phyloP scores from a whole-genome alignment of 768 basidiomycete species.

The Leccinum olivaceopallidum region DNA sequence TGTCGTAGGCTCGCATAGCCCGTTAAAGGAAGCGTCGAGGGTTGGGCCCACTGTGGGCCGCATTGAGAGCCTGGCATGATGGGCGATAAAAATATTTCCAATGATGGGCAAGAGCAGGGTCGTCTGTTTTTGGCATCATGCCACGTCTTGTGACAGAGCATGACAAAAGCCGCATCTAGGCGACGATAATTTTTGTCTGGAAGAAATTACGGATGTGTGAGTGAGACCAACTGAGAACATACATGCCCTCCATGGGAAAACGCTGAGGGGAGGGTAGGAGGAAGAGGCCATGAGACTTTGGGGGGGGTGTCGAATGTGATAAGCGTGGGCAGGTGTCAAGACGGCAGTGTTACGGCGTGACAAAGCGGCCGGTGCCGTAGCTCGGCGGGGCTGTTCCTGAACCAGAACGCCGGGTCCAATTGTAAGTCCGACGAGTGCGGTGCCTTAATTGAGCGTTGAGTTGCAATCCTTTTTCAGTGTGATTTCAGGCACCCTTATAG shows the following conservation, averaged over 20 bases:
- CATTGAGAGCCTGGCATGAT: neutral
- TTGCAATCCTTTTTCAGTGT: slow-evolving; percentile 32
- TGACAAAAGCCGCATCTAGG: neutral
- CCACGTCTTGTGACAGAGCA: neutral
- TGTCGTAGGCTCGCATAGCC: neutral
- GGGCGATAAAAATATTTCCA: neutral
- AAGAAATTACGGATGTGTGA: neutral
- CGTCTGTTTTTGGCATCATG: slow-evolving; percentile 2
- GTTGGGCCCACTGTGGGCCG: neutral
- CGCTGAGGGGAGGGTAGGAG: neutral
- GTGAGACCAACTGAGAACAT: neutral
- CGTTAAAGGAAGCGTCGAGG: neutral
- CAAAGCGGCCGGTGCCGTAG: slow-evolving; percentile 36
- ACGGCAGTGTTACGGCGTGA: slow-evolving; percentile 24
- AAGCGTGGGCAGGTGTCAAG: slow-evolving; percentile 17
- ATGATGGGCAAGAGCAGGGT: neutral
- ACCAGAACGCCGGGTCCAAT: slow-evolving; percentile 22
- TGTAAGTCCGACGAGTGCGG: slow-evolving; percentile 35
- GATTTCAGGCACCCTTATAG: slow-evolving; percentile 37
- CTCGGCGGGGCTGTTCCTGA: slow-evolving; percentile 37
- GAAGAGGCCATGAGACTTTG: neutral
- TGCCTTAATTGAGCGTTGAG: slow-evolving; percentile 37
- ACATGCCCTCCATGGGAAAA: neutral
- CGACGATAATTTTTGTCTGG: neutral
- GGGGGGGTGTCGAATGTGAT: slow-evolving; percentile 23